Base-by-base conservation (phyloP, 2,329 filamentous ascomycete species). In the Lachnellula occidentalis region DNA sequence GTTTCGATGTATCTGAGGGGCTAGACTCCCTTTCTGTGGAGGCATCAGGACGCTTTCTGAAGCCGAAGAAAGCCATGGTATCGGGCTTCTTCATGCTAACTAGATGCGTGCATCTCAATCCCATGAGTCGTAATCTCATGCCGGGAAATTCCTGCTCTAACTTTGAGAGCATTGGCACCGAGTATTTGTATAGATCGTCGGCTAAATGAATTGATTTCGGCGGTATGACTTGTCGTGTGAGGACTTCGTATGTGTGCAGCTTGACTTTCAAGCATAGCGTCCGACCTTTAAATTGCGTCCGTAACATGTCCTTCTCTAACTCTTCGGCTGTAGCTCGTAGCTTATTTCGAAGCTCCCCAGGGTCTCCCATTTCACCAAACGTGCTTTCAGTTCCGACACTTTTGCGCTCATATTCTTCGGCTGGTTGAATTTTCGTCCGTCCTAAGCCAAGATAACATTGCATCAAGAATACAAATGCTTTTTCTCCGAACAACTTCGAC, bases 311-410 rank as follows among this genome's bases (percentile, higher is more conserved):
- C 61, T 88, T 87, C 67, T 96, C 91, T 4, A 99, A 75, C 60
- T 95, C 91, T 58, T 91, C 85, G 0, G 94, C 90, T 1, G 86
- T 92, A 68, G 78, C 80, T n/a, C 83, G 80, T 5, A 99, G 78
- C 68, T 95, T 95, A 15, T 86, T 83, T 19, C 87, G 79, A 3
- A 97, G 75, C 55, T 86, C 80, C 0, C 73, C 70, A 14, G 85
- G 81, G 51, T 86, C 84, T 2, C 81, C 82, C 65, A 95, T 83
- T 48, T 96, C 92, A 39, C 80, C 76, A 64, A 99, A 99, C 0
- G 92, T 97, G 58, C 87, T 88, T 71, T 99, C 94, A 0, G 92
- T 96, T 17, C 94, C 92, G 1, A 97, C 88, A 60, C 90, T 95
- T 70, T 97, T 97, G 15, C 94, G 82, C 68, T 95, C 90, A 61